Evolutionary conservation across 139 green algal species (phyloP).

Genomic region (Axilococcus clingmanii): DNA sequence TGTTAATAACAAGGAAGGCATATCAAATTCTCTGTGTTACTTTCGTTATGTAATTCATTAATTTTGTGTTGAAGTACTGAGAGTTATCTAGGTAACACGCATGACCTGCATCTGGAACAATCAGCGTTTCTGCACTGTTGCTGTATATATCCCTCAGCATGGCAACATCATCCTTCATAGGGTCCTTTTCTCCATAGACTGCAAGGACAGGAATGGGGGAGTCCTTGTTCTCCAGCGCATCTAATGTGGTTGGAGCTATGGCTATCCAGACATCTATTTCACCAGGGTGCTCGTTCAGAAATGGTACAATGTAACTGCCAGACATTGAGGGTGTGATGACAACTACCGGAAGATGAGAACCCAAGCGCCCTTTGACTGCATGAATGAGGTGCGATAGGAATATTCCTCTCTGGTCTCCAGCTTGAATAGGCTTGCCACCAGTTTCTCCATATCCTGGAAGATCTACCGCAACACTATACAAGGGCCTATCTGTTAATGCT

Average conservation of each 20-base stretch:
- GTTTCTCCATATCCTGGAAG: no score
- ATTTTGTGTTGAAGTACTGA: constrained; percentile 9
- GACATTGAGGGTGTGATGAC: constrained; percentile 5
- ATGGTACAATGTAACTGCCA: constrained; percentile 7
- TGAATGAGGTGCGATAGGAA: constrained; percentile 5
- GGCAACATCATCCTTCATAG: constrained; percentile 6
- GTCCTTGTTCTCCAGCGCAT: background rate
- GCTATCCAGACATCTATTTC: constrained; percentile 10
- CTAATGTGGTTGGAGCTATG: constrained; percentile 9
- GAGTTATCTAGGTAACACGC: constrained; percentile 13
- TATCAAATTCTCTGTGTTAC: no score
- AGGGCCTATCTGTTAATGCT: no score
- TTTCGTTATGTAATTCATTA: constrained; percentile 10
- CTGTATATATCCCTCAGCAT: constrained; percentile 7
- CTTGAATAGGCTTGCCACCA: no score
- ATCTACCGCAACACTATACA: no score
- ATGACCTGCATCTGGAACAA: constrained; percentile 8
- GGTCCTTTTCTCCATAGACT: constrained; percentile 7
- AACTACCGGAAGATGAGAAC: background rate
- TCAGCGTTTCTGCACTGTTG: background rate
- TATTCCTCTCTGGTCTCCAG: background rate
- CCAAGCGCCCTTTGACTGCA: no score
- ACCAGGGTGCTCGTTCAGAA: background rate
- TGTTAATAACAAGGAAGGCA: no score
- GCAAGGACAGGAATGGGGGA: constrained; percentile 2